Evolutionary conservation across 2,329 filamentous ascomycete species (phyloP).

Genomic region (Epichloe typhina): DNA sequence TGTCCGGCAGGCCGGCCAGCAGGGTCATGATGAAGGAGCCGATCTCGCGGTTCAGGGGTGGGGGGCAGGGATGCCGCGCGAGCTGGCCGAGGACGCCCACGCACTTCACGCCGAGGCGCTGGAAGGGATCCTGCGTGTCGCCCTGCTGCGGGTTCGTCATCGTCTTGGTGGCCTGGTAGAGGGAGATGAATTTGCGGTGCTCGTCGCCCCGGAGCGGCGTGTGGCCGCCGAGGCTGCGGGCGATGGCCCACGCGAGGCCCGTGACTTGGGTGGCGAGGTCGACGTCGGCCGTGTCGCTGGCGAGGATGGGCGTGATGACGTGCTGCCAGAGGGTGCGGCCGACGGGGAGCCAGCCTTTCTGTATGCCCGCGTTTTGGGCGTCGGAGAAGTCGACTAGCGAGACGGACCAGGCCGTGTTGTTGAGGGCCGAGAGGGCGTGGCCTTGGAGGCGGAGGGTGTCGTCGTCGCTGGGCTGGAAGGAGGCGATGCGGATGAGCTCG

Average conservation of each 20-base stretch:
- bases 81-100: slow-evolving; percentile 53
- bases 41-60: slow-evolving; percentile 46
- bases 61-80: slow-evolving; percentile 39
- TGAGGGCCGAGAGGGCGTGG: slow-evolving; percentile 46
- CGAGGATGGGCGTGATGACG: slow-evolving; percentile 42
- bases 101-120: slow-evolving; percentile 51
- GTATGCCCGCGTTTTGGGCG: slow-evolving; percentile 37
- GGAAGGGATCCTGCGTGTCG: slow-evolving; percentile 39
- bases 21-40: slow-evolving; percentile 49
- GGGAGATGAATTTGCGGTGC: slow-evolving; percentile 49
- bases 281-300: slow-evolving; percentile 48
- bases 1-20: slow-evolving; percentile 36
- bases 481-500: slow-evolving; percentile 33
- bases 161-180: slow-evolving; percentile 45
- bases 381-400: slow-evolving; percentile 47
- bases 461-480: slow-evolving; percentile 26
- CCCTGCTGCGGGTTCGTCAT: slow-evolving; percentile 9
- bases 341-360: slow-evolving; percentile 38
- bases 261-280: slow-evolving; percentile 49
- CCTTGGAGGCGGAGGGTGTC: slow-evolving; percentile 32
- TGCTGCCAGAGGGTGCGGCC: slow-evolving; percentile 44
- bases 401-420: slow-evolving; percentile 55
- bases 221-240: slow-evolving; percentile 38
- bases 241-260: slow-evolving; percentile 51
- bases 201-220: slow-evolving; percentile 38